A percentile compares a stretch with the other conserved stretches of the same genome.
Conservation (phyloP, 306 rosid genomes). For the Vigna hirtella region DNA sequence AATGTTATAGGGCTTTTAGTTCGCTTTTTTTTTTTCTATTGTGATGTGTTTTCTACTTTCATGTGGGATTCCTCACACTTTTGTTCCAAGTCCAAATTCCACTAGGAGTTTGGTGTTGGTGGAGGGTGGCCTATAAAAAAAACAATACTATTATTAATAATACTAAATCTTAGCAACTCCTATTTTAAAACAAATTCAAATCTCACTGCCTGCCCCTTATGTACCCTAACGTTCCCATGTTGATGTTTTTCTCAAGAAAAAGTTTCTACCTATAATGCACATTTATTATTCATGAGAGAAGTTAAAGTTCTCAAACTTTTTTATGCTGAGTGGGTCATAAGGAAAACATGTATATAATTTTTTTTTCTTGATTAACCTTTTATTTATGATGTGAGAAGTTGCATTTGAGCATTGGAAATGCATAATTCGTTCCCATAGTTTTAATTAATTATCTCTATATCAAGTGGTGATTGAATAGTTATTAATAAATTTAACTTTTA, state of each 20-base stretch:
- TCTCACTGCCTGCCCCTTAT: conserved; percentile 26
- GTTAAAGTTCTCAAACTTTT: conserved; percentile 40
- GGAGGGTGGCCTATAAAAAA: conserved; percentile 40
- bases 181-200: conserved; percentile 21
- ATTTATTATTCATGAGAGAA: conserved; percentile 1
- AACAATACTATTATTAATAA: background rate
- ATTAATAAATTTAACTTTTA: background rate
- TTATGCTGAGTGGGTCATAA: conserved; percentile 17
- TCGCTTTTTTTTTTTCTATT: conserved; percentile 38
- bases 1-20: conserved; percentile 30
- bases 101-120: conserved; percentile 48
- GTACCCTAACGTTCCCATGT: conserved; percentile 33
- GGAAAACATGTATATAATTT: background rate
- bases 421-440: background rate
- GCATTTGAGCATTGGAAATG: background rate
- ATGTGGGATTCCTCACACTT: conserved; percentile 49
- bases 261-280: background rate
- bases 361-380: too few species aligned
- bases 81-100: conserved; percentile 51
- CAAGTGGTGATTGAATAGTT: background rate
- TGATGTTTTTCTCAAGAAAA: conserved; percentile 34
- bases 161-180: conserved; percentile 23
- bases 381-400: too few species aligned
- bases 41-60: conserved; percentile 42
- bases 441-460: background rate